These are phyloP conservation scores for Thozetella sp. DNA, from an alignment of 495 filamentous ascomycete species.

Conservation along the genomic window DNA sequence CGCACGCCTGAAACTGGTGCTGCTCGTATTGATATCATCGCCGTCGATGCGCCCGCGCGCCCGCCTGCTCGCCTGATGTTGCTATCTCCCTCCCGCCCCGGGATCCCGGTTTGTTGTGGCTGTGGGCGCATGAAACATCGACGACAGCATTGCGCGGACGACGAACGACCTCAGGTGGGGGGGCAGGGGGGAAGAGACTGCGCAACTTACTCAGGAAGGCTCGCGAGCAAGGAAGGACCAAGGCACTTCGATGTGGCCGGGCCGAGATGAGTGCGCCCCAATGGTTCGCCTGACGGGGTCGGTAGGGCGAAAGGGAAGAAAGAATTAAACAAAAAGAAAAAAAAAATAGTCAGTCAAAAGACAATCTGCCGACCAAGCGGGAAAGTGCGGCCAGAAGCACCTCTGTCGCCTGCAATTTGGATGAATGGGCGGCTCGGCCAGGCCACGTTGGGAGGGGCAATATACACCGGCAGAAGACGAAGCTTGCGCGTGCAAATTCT, in stretches of 20 bases:
- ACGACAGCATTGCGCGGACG: no score
- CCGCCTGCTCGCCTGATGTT: not conserved
- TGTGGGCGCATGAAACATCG: not conserved
- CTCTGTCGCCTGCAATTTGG: not conserved
- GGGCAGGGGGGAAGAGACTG: not conserved
- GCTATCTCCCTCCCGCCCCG: not conserved
- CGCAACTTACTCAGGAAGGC: no score
- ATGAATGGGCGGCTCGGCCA: not conserved
- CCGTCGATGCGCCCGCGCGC: no score
- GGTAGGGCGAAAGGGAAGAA: no score
- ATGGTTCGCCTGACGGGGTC: no score
- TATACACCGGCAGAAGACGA: constrained; percentile 1
- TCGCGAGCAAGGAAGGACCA: not conserved
- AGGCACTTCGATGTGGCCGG: not conserved
- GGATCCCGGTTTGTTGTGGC: not conserved
- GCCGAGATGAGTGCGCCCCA: not conserved
- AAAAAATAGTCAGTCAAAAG: not conserved
- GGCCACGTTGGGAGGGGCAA: not conserved
- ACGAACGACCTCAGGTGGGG: no score
- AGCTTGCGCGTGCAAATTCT: not conserved
- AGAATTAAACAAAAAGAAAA: no score
- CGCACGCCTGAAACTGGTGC: not conserved
- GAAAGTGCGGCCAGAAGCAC: not conserved
- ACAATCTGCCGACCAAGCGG: not conserved
- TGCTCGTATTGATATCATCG: not conserved